Percentiles rank a stretch among this genome's conserved stretches.
phyloP scores from a whole-genome alignment of 495 filamentous ascomycete species.

The Hypoxylon crocopeplum region DNA sequence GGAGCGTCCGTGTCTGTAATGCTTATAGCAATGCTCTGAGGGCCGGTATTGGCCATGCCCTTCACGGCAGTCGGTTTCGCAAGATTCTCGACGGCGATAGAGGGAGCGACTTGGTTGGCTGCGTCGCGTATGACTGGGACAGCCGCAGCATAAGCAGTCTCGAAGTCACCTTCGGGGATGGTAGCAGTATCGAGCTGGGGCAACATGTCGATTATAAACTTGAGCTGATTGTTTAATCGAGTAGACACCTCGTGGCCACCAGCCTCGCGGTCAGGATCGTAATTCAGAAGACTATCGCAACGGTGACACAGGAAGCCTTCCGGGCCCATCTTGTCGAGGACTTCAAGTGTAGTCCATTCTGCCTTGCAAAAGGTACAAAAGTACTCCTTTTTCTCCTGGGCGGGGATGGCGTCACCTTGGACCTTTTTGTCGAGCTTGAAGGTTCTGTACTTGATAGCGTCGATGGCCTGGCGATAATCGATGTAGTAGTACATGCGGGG shows the following conservation, averaged over 20 bases:
- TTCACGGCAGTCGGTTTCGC: conserved; percentile 71
- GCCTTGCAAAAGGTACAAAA: conserved; percentile 79
- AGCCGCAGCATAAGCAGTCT: conserved; percentile 70
- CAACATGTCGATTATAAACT: conserved; percentile 81
- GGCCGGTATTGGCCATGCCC: conserved; percentile 69
- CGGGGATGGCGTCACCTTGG: conserved; percentile 78
- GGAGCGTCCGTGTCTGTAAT: conserved; percentile 78
- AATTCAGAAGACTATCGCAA: conserved; percentile 73
- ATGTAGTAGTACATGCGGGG: conserved; percentile 96
- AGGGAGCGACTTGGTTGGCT: conserved; percentile 64
- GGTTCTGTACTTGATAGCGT: conserved; percentile 94
- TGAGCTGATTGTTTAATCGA: conserved; percentile 85
- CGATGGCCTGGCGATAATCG: conserved; percentile 90
- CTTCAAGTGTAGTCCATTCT: conserved; percentile 86
- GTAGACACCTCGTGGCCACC: conserved; percentile 88
- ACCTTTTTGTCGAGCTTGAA: conserved; percentile 84
- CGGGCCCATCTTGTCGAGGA: conserved; percentile 71
- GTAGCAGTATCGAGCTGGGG: conserved; percentile 82
- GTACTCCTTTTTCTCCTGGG: conserved; percentile 88
- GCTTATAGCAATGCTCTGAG: conserved; percentile 76
- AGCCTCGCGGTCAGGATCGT: conserved; percentile 67
- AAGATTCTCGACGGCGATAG: conserved; percentile 54
- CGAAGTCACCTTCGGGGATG: conserved; percentile 88
- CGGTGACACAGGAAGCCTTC: conserved; percentile 82
- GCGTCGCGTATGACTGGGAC: conserved; percentile 66